Conservation (phyloP, 2,329 filamentous ascomycete genomes). For the Microascus cirrosus region DNA sequence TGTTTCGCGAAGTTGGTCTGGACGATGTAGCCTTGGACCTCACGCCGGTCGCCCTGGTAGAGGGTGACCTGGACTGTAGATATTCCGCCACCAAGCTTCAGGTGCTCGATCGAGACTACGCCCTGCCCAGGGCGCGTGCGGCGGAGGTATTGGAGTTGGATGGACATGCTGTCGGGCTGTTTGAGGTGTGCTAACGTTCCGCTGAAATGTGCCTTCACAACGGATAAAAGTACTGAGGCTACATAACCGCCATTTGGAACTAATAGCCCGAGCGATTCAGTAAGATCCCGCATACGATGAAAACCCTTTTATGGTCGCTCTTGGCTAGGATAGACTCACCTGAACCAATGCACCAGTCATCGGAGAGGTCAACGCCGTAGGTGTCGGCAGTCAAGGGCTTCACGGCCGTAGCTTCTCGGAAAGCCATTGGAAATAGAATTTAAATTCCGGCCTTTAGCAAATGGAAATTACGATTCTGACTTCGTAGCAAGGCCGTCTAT, state of each 20-base stretch:
- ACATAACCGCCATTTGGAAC: slow-evolving; percentile 37
- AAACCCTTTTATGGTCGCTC: not conserved
- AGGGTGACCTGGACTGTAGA: slow-evolving; percentile 30
- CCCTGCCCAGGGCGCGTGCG: slow-evolving; percentile 25
- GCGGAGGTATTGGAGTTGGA: slow-evolving; percentile 28
- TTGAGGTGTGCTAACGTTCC: slow-evolving; percentile 13
- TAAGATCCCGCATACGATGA: not conserved
- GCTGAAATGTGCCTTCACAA: slow-evolving; percentile 17
- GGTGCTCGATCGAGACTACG: slow-evolving; percentile 24
- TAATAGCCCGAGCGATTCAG: slow-evolving; percentile 5
- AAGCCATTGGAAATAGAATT: slow-evolving; percentile 1
- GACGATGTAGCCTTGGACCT: slow-evolving; percentile 26
- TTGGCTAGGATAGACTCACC: slow-evolving; percentile 7
- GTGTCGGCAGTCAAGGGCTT: slow-evolving; percentile 13
- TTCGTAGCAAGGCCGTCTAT: not conserved
- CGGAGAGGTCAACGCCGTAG: slow-evolving; percentile 12
- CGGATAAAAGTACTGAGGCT: slow-evolving; percentile 25
- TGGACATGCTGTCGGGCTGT: slow-evolving; percentile 25
- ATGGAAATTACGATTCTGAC: not conserved
- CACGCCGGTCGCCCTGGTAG: slow-evolving; percentile 23
- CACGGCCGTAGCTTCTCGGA: slow-evolving; percentile 11
- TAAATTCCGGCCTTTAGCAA: not conserved
- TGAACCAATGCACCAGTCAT: slow-evolving; percentile 12
- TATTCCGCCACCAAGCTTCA: slow-evolving; percentile 27
- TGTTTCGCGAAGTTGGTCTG: slow-evolving; percentile 20